Evolutionary conservation across 148 eudicot species (phyloP).

Genomic region (Nepenthes mirabilis): DNA sequence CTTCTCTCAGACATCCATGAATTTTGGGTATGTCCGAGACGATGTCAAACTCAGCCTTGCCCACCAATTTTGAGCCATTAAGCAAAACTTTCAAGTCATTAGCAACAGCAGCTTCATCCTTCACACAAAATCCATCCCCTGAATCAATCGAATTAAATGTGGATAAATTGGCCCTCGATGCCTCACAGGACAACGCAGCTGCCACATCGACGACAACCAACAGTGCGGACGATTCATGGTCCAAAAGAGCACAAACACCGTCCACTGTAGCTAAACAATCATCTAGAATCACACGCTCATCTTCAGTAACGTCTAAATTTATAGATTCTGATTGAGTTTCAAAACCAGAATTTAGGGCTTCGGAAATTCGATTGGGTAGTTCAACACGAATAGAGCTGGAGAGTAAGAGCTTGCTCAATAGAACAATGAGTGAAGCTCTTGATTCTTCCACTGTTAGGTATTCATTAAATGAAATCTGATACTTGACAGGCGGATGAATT

Average conservation of each 20-base stretch:
- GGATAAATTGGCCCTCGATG: constrained; percentile 30
- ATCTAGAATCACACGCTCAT: constrained; percentile 18
- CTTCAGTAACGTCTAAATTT: constrained; percentile 16
- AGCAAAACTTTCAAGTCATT: constrained; percentile 70
- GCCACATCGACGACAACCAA: constrained; percentile 34
- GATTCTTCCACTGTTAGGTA: constrained; percentile 39
- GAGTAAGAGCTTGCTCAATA: constrained; percentile 39
- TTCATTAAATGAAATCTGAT: constrained; percentile 26
- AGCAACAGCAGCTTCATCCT: constrained; percentile 68
- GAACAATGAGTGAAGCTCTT: constrained; percentile 43
- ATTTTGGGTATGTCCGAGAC: constrained; percentile 40
- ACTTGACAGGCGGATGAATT: constrained; percentile 13
- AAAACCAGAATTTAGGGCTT: constrained; percentile 20
- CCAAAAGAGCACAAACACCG: constrained; percentile 56
- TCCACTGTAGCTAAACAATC: constrained; percentile 21
- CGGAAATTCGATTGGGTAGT: constrained; percentile 16
- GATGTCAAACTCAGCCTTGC: constrained; percentile 21
- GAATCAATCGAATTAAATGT: constrained; percentile 47
- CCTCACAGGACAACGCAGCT: constrained; percentile 74
- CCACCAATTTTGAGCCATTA: constrained; percentile 66
- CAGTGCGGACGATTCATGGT: constrained; percentile 30
- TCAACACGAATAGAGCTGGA: constrained; percentile 21
- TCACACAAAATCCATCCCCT: constrained; percentile 55
- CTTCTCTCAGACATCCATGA: constrained; percentile 56
- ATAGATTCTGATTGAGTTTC: neutral